A percentile compares a stretch with the other conserved stretches of the same genome.
Evolutionary conservation across 2,329 filamentous ascomycete species (phyloP).

Genomic region (Fusarium citri): DNA sequence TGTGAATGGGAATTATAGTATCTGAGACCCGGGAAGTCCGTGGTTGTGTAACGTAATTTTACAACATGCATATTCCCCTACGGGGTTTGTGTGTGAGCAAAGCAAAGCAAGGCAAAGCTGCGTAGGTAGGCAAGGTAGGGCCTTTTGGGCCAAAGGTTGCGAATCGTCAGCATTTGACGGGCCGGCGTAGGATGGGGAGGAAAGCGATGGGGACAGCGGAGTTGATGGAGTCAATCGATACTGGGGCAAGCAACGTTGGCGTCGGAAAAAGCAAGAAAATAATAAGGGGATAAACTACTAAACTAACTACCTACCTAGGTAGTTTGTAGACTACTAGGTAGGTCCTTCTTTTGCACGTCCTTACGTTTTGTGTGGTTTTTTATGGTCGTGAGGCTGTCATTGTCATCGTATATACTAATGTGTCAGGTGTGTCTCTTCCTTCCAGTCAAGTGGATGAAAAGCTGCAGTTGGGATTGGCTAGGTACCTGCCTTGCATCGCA

Average conservation of each 20-base stretch:
- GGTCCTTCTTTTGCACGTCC: neutral
- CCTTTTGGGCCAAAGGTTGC: slow-evolving; percentile 1
- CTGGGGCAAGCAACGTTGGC: slow-evolving; percentile 9
- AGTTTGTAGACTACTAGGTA: neutral
- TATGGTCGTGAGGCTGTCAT: neutral
- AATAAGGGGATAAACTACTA: slow-evolving; percentile 12
- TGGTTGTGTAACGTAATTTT: neutral
- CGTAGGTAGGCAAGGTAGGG: neutral
- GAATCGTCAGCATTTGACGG: slow-evolving; percentile 8
- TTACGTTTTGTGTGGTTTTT: neutral
- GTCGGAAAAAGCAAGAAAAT: slow-evolving; percentile 10
- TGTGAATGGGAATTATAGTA: neutral
- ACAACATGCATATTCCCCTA: slow-evolving; percentile 3
- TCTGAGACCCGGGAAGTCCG: neutral
- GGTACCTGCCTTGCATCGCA: slow-evolving; percentile 13
- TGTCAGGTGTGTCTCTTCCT: slow-evolving; percentile 9
- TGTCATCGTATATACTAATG: slow-evolving; percentile 3
- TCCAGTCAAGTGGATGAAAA: slow-evolving; percentile 10
- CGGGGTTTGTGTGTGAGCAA: neutral
- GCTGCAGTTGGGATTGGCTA: slow-evolving; percentile 33
- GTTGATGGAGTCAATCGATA: slow-evolving; percentile 6
- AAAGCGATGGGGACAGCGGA: slow-evolving; percentile 26
- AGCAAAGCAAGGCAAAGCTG: neutral
- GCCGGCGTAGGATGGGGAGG: slow-evolving; percentile 16
- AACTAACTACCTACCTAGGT: neutral